phyloP scores from a whole-genome alignment of 1,139 yeast species.

The Nakaseomyces nivariensis region DNA sequence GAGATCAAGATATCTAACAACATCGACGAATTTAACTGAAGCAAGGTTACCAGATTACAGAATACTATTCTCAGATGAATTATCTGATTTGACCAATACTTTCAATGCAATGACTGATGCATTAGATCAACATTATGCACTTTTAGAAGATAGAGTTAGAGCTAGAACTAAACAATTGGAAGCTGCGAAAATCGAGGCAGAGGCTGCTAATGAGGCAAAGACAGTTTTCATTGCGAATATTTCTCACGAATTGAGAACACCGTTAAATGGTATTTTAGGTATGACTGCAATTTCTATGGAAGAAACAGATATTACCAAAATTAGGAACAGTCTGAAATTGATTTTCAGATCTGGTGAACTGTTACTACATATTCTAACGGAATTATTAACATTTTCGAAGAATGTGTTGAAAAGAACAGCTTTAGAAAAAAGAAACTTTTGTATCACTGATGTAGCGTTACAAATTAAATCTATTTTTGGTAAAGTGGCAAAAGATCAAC shows the following conservation, averaged over 20 bases:
- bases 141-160: constrained; percentile 81
- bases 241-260: constrained; percentile 91
- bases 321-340: constrained; percentile 59
- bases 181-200: constrained; percentile 82
- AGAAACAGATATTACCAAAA: constrained; percentile 56
- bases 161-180: constrained; percentile 82
- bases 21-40: constrained; percentile 34
- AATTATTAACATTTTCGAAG: constrained; percentile 77
- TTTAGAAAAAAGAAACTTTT: constrained; percentile 70
- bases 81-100: constrained; percentile 78
- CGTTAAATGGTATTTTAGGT: constrained; percentile 89
- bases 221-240: constrained; percentile 94
- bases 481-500: constrained; percentile 70
- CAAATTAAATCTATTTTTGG: constrained; percentile 84
- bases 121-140: constrained; percentile 69
- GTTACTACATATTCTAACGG: constrained; percentile 76
- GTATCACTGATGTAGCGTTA: constrained; percentile 60
- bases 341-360: constrained; percentile 85
- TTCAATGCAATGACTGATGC: constrained; percentile 89
- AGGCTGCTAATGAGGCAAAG: constrained; percentile 85
- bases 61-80: constrained; percentile 67
- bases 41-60: constrained; percentile 46
- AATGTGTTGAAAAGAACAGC: constrained; percentile 83
- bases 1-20: constrained; percentile 15
- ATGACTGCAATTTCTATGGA: constrained; percentile 93